Evolutionary conservation across 2,329 filamentous ascomycete species (phyloP), one percentile per base, ranked within the genome.

Genomic region (Pyrenophora teres): DNA sequence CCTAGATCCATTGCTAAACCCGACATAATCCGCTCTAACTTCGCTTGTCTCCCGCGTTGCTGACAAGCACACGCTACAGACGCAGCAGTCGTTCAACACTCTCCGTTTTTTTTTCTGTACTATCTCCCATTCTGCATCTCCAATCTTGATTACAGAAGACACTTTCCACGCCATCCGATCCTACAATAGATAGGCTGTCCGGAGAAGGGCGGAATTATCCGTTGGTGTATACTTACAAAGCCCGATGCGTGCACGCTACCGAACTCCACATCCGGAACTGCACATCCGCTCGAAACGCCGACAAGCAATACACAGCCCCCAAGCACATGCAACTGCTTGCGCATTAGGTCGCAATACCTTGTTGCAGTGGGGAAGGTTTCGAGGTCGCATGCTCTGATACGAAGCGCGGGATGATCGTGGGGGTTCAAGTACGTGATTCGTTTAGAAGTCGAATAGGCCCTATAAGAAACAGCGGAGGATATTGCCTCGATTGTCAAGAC

Each of bases 361-460:
- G 37, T 30, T 40, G 36, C 39, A 10, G 52, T 45, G 49, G 40
- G 43, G 35, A 43, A 51, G 25, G 39, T 43, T 50, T 47, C 42
- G 12, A 40, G 40, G 39, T 52, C 44, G 41, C 42, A 62, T 57
- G 57, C 60, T 53, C 51, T 40, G 60, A 43, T 56, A 54, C 45
- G 46, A 43, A 54, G 40, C 52, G 59, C 50, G 64, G 65, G 62
- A 57, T 65, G 38, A 8, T 35, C 46, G 64, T 64, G 63, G 62
- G 63, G 64, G 60, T 55, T 16, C 39, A 48, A 59, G 57, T 66
- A 67, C 65, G 64, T 65, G 58, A 67, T 67, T 59, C 58, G 56
- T 66, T 65, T 64, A 64, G 60, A 36, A 46, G 60, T 63, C 42
- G 52, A 57, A 57, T 58, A 51, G 52, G 52, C 9, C 27, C 27